Conservation (phyloP, 2,329 filamentous ascomycete species). For the Colletotrichum falcatum region DNA sequence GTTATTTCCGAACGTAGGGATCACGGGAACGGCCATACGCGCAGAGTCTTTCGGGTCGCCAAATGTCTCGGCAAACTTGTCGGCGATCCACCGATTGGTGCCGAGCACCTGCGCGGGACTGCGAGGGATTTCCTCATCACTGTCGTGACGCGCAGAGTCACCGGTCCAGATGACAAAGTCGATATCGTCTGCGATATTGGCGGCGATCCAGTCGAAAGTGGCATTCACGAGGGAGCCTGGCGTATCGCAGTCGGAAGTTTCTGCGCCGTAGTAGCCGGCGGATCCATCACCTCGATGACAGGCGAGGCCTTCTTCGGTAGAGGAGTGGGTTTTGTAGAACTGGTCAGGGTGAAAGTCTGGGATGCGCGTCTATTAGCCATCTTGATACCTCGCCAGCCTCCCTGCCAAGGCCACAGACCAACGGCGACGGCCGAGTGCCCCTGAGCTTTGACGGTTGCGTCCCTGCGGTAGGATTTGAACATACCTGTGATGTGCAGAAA, state of each 20-base stretch:
- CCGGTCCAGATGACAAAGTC: conserved; percentile 96
- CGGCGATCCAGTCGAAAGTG: conserved; percentile 89
- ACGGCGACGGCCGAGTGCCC: conserved; percentile 1
- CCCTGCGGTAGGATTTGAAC: conserved; percentile 44
- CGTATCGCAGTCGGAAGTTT: conserved; percentile 89
- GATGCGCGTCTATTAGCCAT: conserved; percentile 16
- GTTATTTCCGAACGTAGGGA: conserved; percentile 96
- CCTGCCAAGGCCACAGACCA: conserved; percentile 5
- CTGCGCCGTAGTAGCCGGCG: conserved; percentile 85
- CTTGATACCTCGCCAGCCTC: conserved; percentile 36
- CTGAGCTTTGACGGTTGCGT: background rate
- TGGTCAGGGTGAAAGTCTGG: conserved; percentile 92
- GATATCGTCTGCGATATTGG: conserved; percentile 80
- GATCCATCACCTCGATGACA: conserved; percentile 85
- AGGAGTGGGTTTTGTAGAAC: conserved; percentile 84
- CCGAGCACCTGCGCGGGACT: conserved; percentile 79
- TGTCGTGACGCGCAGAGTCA: conserved; percentile 90
- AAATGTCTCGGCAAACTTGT: conserved; percentile 83
- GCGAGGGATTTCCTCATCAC: conserved; percentile 83
- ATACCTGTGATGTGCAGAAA: conserved; percentile 92
- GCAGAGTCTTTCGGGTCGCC: conserved; percentile 64
- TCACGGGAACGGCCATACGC: conserved; percentile 79
- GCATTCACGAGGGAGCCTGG: conserved; percentile 84
- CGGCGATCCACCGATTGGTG: conserved; percentile 80
- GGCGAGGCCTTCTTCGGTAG: conserved; percentile 73